Evolutionary conservation across 495 filamentous ascomycete genomes (phyloP).

Genomic region (Evernia prunastri): DNA sequence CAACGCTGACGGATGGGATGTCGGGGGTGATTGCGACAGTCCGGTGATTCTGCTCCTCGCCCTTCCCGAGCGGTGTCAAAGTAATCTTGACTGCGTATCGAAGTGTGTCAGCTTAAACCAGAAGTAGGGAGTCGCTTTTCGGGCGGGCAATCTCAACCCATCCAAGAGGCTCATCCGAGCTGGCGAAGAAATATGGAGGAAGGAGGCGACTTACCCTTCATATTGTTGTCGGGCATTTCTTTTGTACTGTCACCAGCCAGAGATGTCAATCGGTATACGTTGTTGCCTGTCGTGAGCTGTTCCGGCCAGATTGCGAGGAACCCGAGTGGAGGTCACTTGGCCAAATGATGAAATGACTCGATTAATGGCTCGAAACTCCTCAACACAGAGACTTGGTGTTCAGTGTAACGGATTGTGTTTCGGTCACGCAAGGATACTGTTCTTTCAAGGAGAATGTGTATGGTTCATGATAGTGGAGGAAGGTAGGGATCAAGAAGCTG

Average conservation of each 20-base stretch:
- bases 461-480: background rate
- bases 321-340: background rate
- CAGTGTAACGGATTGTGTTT: background rate
- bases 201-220: constrained; percentile 2
- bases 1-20: constrained; percentile 39
- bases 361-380: background rate
- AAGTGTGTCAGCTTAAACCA: background rate
- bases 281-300: background rate
- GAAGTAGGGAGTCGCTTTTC: background rate
- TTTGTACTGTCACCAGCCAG: background rate
- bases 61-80: constrained; percentile 14
- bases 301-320: background rate
- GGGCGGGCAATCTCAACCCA: background rate
- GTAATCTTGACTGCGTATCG: constrained; percentile 8
- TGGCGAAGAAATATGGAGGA: background rate
- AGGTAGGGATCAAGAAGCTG: constrained; percentile 20
- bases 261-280: background rate
- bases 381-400: background rate
- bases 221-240: background rate
- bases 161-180: background rate
- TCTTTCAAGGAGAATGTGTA: background rate
- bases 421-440: background rate
- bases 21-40: constrained; percentile 16
- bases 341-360: constrained; percentile 6
- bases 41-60: constrained; percentile 14